A percentile compares a stretch with the other conserved stretches of the same genome.
Evolutionary conservation across 108 stramenopile genomes (phyloP).

Genomic region (Asterionellopsis glacialis): DNA sequence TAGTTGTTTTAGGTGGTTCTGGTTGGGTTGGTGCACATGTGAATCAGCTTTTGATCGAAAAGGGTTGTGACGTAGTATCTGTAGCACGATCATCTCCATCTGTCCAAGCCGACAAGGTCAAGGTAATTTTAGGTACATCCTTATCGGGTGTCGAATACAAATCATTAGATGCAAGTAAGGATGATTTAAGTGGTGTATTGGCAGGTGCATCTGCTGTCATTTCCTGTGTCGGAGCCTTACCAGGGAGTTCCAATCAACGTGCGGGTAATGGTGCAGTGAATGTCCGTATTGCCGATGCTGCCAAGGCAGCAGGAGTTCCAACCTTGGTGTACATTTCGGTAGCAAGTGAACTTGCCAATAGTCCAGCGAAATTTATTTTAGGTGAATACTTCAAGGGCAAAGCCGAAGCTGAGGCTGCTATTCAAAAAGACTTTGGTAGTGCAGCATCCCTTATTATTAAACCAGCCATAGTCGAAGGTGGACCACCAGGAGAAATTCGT

Average conservation of each 20-base stretch:
- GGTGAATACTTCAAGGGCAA: slow-evolving; percentile 18
- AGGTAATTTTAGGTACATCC: background rate
- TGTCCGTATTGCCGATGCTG: slow-evolving; percentile 13
- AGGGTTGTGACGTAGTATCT: no score
- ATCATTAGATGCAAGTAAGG: slow-evolving; percentile 4
- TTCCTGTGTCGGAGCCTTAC: slow-evolving; percentile 9
- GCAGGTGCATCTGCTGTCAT: slow-evolving; percentile 9
- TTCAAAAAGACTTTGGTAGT: slow-evolving; percentile 7
- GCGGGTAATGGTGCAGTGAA: slow-evolving; percentile 14
- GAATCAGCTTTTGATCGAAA: no score
- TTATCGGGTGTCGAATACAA: background rate
- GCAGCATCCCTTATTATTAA: slow-evolving; percentile 2
- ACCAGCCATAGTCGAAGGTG: slow-evolving; percentile 10
- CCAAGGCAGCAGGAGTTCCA: slow-evolving; percentile 1
- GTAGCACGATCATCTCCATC: no score
- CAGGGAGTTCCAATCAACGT: slow-evolving; percentile 1
- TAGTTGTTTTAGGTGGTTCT: no score
- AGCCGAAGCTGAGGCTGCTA: slow-evolving; percentile 14
- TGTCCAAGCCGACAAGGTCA: no score
- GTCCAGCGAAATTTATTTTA: slow-evolving; percentile 8
- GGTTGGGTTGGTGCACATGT: no score
- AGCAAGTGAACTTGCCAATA: slow-evolving; percentile 4
- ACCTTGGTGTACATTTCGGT: slow-evolving; percentile 5
- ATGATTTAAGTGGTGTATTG: slow-evolving; percentile 5
- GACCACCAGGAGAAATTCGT: slow-evolving; percentile 7